Conservation (phyloP, 2,329 filamentous ascomycete species). For the Arthroderma sp. region DNA sequence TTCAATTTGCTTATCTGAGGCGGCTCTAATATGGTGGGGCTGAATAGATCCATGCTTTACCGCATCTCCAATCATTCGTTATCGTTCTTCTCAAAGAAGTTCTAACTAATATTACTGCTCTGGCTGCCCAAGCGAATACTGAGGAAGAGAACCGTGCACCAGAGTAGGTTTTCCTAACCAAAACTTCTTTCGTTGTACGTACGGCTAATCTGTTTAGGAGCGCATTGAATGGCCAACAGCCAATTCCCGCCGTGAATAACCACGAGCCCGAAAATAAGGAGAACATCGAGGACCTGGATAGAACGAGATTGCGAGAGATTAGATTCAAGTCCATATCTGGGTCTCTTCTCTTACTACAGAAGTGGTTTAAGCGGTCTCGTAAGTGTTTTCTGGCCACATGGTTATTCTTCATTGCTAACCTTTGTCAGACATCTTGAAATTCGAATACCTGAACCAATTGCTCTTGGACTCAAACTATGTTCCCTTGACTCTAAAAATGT, state of each 20-base stretch:
- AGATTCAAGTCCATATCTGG: conserved; percentile 85
- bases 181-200: not conserved
- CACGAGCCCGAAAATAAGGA: conserved; percentile 20
- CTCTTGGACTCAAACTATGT: conserved; percentile 91
- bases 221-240: not conserved
- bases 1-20: not conserved
- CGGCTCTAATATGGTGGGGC: not conserved
- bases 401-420: conserved; percentile 4
- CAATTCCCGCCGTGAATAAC: not conserved
- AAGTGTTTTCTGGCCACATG: conserved; percentile 27
- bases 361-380: conserved; percentile 96
- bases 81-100: conserved; percentile 87
- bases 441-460: conserved; percentile 88
- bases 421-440: conserved; percentile 69
- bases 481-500: conserved; percentile 79
- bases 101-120: conserved; percentile 72
- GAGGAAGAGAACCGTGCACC: conserved; percentile 32
- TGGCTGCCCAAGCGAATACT: conserved; percentile 44
- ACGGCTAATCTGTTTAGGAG: not conserved
- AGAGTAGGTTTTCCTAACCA: conserved; percentile 29
- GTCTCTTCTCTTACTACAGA: conserved; percentile 71
- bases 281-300: conserved; percentile 63
- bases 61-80: conserved; percentile 80
- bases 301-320: conserved; percentile 70
- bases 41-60: conserved; percentile 55